Conservation (phyloP, 2,329 filamentous ascomycete genomes). For the Talaromyces sp. region DNA sequence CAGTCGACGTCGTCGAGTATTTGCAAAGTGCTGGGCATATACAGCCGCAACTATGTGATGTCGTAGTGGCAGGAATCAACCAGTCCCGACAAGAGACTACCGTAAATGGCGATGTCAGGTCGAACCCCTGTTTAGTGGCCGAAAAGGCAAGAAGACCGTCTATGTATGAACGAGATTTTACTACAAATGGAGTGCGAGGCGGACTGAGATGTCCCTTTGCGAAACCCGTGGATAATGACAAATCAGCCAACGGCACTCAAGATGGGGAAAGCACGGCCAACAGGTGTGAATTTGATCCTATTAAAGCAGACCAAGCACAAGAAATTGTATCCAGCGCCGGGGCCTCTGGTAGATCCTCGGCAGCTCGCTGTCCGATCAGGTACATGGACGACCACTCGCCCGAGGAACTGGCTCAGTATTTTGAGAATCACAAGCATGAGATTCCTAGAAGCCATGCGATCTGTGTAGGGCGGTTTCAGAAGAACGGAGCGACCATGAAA, state of each 20-base stretch:
- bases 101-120: conserved; percentile 23
- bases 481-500: conserved; percentile 77
- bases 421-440: conserved; percentile 93
- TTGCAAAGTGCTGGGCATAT: conserved; percentile 60
- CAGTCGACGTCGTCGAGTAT: conserved; percentile 53
- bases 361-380: conserved; percentile 80
- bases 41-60: conserved; percentile 49
- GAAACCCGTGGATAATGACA: conserved; percentile 38
- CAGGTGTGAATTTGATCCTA: conserved; percentile 48
- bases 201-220: conserved; percentile 78
- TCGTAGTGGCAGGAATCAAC: conserved; percentile 29
- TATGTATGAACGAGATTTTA: conserved; percentile 83
- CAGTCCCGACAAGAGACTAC: conserved; percentile 9
- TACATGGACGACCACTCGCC: conserved; percentile 89
- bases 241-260: conserved; percentile 33
- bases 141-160: conserved; percentile 56
- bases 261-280: conserved; percentile 30
- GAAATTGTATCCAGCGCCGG: conserved; percentile 41
- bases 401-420: conserved; percentile 87
- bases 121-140: conserved; percentile 36
- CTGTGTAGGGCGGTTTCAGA: conserved; percentile 75
- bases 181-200: conserved; percentile 75
- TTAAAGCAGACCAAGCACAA: conserved; percentile 44
- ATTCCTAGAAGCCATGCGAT: conserved; percentile 89
- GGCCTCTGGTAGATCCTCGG: conserved; percentile 38